Percentiles rank a stretch among this genome's conserved stretches.
Conservation (phyloP, 805 yeast species). For the Yueomyces sp. region DNA sequence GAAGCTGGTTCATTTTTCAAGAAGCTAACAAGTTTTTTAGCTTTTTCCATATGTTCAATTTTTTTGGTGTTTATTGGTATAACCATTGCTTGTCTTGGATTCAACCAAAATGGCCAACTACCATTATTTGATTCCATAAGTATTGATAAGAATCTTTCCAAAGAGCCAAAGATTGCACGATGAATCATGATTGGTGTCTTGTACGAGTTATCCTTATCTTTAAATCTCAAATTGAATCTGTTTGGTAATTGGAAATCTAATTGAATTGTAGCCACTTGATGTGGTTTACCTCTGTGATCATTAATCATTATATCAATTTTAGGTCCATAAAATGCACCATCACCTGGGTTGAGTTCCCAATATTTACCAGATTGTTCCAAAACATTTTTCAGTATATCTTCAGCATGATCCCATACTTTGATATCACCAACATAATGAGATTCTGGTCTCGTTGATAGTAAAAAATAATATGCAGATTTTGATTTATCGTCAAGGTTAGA, state of each 20-base stretch:
- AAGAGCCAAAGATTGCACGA: conserved; percentile 88
- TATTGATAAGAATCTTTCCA: conserved; percentile 85
- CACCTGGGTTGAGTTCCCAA: conserved; percentile 79
- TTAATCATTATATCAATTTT: conserved; percentile 77
- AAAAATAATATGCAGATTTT: conserved; percentile 36
- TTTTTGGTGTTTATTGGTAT: conserved; percentile 67
- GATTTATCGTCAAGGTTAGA: conserved; percentile 1
- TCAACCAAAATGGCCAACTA: conserved; percentile 96
- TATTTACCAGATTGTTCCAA: conserved; percentile 38
- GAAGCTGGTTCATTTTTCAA: conserved; percentile 35
- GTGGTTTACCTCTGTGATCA: conserved; percentile 69
- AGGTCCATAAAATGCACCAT: conserved; percentile 95
- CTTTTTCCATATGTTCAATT: conserved; percentile 28
- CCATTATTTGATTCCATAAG: conserved; percentile 84
- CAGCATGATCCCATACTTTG: conserved; percentile 76
- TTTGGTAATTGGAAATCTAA: conserved; percentile 89
- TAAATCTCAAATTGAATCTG: conserved; percentile 63
- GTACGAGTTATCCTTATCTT: conserved; percentile 34
- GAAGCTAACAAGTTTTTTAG: conserved; percentile 32
- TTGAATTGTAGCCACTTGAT: conserved; percentile 93
- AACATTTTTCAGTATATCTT: conserved; percentile 45
- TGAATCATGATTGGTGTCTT: conserved; percentile 88
- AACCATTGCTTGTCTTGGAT: conserved; percentile 78
- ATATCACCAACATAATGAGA: conserved; percentile 65
- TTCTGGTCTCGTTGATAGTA: conserved; percentile 75